phyloP scores from a whole-genome alignment of 2,329 filamentous ascomycete species.

The Calonectria pteridis region DNA sequence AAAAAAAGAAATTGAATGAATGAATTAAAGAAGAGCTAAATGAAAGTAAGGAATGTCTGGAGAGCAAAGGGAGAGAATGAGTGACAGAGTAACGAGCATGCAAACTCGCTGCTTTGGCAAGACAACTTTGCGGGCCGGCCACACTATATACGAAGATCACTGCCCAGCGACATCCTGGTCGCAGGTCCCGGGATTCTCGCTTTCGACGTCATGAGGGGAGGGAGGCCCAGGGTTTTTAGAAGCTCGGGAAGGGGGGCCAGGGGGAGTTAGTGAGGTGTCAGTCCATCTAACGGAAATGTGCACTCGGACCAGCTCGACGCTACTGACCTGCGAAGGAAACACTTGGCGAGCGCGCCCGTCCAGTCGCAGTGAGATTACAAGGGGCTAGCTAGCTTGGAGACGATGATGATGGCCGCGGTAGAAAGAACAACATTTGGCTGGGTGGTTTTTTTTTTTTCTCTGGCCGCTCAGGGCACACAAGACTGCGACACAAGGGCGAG shows the following conservation, averaged over 20 bases:
- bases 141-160: constrained; percentile 16
- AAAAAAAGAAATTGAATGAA: not conserved
- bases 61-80: not conserved
- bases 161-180: not conserved
- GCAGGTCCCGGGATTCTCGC: not conserved
- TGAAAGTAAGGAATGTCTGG: not conserved
- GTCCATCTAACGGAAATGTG: constrained; percentile 1
- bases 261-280: not conserved
- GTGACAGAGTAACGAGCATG: constrained; percentile 5
- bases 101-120: constrained; percentile 4
- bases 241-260: not conserved
- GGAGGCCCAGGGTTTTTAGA: not conserved
- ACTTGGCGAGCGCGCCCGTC: constrained; percentile 3
- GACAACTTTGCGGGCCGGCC: not conserved
- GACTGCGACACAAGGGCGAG: not conserved
- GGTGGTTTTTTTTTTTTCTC: not conserved
- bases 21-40: not conserved
- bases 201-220: not conserved
- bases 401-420: not conserved
- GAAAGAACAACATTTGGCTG: not conserved
- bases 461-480: not conserved
- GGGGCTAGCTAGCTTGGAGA: constrained; percentile 9
- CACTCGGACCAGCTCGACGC: constrained; percentile 2
- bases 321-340: not conserved
- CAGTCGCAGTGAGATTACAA: constrained; percentile 21